A percentile compares a stretch with the other conserved stretches of the same genome.
Evolutionary conservation across 1,139 yeast genomes (phyloP).

Genomic region (Saccharomyces hybrid): DNA sequence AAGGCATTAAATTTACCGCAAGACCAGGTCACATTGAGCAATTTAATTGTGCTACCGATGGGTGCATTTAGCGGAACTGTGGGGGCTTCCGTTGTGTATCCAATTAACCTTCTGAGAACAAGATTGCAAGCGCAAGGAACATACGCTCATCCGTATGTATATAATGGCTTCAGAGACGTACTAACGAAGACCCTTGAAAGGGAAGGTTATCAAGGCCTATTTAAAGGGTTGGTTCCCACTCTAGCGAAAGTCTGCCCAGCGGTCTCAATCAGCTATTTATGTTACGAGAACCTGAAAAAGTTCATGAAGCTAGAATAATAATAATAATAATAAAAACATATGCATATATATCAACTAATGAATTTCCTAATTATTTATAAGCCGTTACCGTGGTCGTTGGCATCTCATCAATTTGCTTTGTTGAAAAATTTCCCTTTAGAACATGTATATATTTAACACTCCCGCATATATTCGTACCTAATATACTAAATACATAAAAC

Average conservation of each 20-base stretch:
- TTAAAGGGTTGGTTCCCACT: conserved; percentile 88
- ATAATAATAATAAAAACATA: conserved; percentile 13
- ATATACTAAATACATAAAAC: neutral
- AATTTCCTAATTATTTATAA: neutral
- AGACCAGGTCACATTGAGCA: conserved; percentile 68
- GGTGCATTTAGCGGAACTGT: conserved; percentile 94
- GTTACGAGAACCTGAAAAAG: conserved; percentile 81
- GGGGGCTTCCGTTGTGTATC: conserved; percentile 93
- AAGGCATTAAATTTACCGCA: conserved; percentile 40
- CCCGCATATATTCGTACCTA: neutral
- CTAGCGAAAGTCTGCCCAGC: conserved; percentile 96
- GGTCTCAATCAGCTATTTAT: conserved; percentile 86
- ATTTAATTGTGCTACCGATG: conserved; percentile 70
- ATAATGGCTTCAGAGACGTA: conserved; percentile 79
- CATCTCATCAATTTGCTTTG: neutral
- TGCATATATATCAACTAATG: neutral
- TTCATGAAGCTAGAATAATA: conserved; percentile 45
- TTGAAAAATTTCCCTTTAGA: neutral
- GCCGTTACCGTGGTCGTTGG: neutral
- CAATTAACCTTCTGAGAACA: conserved; percentile 81
- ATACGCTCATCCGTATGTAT: conserved; percentile 83
- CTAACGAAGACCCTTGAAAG: conserved; percentile 63
- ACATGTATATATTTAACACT: neutral
- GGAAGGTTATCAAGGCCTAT: conserved; percentile 85
- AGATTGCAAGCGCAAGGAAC: conserved; percentile 97